Percentiles rank a stretch among this genome's conserved stretches.
Evolutionary conservation across 106 monocot species (phyloP).

Genomic region (Posidonia australis): DNA sequence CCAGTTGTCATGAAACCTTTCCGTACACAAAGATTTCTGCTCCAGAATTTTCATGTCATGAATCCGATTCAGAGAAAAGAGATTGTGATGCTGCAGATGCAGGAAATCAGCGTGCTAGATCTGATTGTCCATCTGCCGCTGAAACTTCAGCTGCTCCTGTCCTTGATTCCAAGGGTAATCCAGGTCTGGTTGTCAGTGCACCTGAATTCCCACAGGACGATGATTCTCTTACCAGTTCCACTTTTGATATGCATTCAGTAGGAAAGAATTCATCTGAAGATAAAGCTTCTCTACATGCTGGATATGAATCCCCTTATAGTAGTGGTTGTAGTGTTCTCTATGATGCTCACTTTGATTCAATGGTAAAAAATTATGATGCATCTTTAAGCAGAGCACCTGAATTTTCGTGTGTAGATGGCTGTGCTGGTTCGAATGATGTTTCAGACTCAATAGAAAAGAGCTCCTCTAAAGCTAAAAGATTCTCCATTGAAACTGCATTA

Average conservation of each 20-base stretch:
- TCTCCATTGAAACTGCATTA: conserved; percentile 47
- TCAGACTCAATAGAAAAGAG: conserved; percentile 2
- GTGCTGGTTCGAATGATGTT: background rate
- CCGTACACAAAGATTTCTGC: conserved; percentile 13
- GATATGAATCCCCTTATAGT: background rate
- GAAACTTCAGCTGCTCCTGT: background rate
- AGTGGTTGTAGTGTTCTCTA: background rate
- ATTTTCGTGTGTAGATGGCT: background rate
- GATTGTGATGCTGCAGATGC: background rate
- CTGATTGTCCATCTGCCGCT: conserved; percentile 4
- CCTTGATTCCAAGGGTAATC: background rate
- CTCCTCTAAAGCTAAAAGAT: conserved; percentile 4
- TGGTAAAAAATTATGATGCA: background rate
- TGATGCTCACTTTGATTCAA: background rate
- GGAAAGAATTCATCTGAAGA: conserved; percentile 4
- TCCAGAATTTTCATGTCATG: conserved; percentile 20
- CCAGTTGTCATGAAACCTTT: conserved; percentile 12
- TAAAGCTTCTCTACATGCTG: background rate
- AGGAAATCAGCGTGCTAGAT: background rate
- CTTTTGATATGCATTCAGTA: conserved; percentile 15
- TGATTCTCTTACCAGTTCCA: conserved; percentile 14
- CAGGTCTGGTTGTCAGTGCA: conserved; percentile 43
- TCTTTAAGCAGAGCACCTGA: background rate
- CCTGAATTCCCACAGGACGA: conserved; percentile 53
- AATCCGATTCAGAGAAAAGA: conserved; percentile 20